Evolutionary conservation across 192 early-diverging fungal genomes (phyloP).

Genomic region (Backusella luteola): DNA sequence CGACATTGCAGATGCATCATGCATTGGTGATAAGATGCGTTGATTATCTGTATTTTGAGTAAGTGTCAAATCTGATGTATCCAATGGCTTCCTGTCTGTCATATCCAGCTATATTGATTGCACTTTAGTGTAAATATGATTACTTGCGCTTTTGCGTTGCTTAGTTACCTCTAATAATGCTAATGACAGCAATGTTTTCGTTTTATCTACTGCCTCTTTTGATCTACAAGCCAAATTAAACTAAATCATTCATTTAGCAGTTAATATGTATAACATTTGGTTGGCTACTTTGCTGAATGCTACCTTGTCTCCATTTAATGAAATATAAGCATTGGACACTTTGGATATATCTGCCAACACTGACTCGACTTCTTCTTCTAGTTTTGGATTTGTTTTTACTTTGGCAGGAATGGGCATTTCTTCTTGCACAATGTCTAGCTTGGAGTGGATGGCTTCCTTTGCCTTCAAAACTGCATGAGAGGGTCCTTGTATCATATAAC

Average conservation of each 20-base stretch:
- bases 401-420: background rate
- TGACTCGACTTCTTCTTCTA: background rate
- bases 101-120: background rate
- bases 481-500: slow-evolving; percentile 8
- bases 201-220: background rate
- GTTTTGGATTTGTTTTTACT: background rate
- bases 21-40: slow-evolving; percentile 2
- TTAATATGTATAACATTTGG: background rate
- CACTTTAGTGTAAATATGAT: no score
- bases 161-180: slow-evolving; percentile 14
- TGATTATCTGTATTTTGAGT: background rate
- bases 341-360: slow-evolving; percentile 13
- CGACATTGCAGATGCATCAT: slow-evolving; percentile 10
- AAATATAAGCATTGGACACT: slow-evolving; percentile 7
- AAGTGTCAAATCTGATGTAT: background rate
- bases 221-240: slow-evolving; percentile 10
- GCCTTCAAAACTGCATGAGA: background rate
- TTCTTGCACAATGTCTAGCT: background rate
- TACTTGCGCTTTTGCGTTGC: background rate
- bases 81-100: slow-evolving; percentile 8
- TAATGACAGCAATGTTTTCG: background rate
- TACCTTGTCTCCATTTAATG: slow-evolving; percentile 4
- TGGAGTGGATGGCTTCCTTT: background rate
- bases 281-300: background rate
- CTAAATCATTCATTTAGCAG: background rate